Base-by-base conservation (phyloP, 345 rosid species). In the Melaleuca alternifolia region DNA sequence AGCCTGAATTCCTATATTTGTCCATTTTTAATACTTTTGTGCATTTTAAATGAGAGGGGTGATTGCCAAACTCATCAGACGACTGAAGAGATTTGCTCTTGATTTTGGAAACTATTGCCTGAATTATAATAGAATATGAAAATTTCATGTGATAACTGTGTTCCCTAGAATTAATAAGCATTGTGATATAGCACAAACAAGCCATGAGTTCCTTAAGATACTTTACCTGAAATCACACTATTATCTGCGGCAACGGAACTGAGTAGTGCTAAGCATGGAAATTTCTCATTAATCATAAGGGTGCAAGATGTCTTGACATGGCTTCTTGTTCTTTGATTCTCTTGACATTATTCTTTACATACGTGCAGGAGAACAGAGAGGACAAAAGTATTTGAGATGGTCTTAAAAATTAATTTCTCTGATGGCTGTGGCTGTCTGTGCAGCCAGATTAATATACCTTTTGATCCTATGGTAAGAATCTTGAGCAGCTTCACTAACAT, bases 371-470 rank as follows among this genome's bases (percentile, higher is more conserved):
- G 99, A 92, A 97, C 98, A 18, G 90, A 87, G 85, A 89, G 88
- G 86, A 83, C 90, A 18, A 96, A 92, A 90, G 86, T 90, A 52
- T 97, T 97, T 88, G 95, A 94, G 52, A 95, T 97, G 59, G 84
- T 88, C 86, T 88, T 95, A 95, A 95, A 89, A 85, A 92, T 96
- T 85, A 91, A 94, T 90, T 93, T 96, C 86, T 91, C 90, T 44
- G 96, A 95, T 83, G 99, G 96, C 62, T 97, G 99, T 86, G 98
- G 96, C 85, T 95, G 96, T 87, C 90, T 53, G 77, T 79, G 85
- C 91, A 92, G 93, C 87, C 89, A 93, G 88, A 88, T 96, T 51
- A 91, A 81, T 86, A 89, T 97, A 85, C 97, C 99, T n/a, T 94
- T 97, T 88, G 88, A 92, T 86, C 92, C 90, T 52, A 88, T 93